Evolutionary conservation across 1,139 yeast species (phyloP).

Genomic region (Yamadazyma aaseri): DNA sequence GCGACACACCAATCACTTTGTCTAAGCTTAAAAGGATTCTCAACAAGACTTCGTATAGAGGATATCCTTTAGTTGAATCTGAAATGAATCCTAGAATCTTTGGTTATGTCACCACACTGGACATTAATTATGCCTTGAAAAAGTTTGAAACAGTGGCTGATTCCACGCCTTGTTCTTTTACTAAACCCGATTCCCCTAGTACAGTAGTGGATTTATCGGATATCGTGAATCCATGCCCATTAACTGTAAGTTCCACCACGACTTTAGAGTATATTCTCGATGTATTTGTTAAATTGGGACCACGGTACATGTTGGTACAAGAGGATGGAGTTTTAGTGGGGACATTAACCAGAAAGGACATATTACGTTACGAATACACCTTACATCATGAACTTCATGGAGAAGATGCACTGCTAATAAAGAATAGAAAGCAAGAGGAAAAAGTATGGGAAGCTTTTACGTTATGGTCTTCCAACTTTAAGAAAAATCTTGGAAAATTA

Average conservation of each 20-base stretch:
- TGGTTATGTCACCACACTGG: constrained; percentile 39
- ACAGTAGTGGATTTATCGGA: constrained; percentile 37
- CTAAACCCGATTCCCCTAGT: constrained; percentile 8
- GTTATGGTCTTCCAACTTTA: constrained; percentile 19
- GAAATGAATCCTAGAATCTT: constrained; percentile 29
- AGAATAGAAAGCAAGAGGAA: constrained; percentile 28
- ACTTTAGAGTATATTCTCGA: constrained; percentile 66
- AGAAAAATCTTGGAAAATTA: constrained; percentile 29
- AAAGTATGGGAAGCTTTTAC: constrained; percentile 39
- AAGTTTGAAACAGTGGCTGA: constrained; percentile 17
- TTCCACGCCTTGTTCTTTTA: constrained; percentile 20
- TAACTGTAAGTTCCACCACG: constrained; percentile 54
- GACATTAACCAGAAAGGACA: constrained; percentile 64
- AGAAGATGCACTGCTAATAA: constrained; percentile 12
- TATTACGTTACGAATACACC: constrained; percentile 53
- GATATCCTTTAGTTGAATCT: constrained; percentile 54
- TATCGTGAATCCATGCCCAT: constrained; percentile 60
- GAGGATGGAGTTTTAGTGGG: constrained; percentile 56
- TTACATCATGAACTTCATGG: constrained; percentile 27
- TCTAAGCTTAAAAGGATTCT: constrained; percentile 38
- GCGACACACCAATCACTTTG: constrained; percentile 26
- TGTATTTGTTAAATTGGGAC: constrained; percentile 77
- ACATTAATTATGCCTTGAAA: constrained; percentile 25
- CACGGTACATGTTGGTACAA: constrained; percentile 69
- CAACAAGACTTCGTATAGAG: constrained; percentile 40